These are phyloP conservation scores for Echites panduratus DNA, from an alignment of 257 asterid species.

Conservation along the genomic window DNA sequence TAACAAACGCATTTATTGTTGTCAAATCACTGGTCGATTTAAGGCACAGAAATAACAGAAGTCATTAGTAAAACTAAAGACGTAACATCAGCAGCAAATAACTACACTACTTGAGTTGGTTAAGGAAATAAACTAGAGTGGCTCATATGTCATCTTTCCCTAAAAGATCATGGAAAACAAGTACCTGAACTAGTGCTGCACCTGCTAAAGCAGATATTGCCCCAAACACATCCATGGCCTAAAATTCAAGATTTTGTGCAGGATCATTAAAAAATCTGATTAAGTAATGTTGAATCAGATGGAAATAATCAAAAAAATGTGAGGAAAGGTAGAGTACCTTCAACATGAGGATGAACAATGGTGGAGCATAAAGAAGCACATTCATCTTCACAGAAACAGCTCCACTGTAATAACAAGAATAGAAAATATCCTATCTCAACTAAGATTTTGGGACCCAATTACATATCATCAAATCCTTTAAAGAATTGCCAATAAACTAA, in stretches of 20 bases:
- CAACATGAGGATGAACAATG: conserved; percentile 66
- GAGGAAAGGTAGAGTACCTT: conserved; percentile 47
- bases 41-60: neutral
- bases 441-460: neutral
- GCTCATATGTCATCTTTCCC: neutral
- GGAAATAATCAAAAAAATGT: conserved; percentile 5
- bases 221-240: conserved; percentile 89
- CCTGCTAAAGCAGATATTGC: conserved; percentile 82
- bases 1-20: neutral
- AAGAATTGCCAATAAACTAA: conserved; percentile 6
- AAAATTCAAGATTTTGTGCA: conserved; percentile 27
- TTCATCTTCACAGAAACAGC: conserved; percentile 97
- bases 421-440: conserved; percentile 19
- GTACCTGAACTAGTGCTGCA: conserved; percentile 96
- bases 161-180: conserved; percentile 14
- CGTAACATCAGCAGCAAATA: neutral
- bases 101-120: neutral
- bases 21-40: conserved; percentile 8
- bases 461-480: neutral
- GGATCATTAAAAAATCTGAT: conserved; percentile 10
- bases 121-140: neutral
- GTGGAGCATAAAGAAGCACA: conserved; percentile 83
- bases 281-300: conserved; percentile 3
- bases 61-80: neutral
- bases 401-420: conserved; percentile 69